Base-by-base conservation (phyloP, 1,284 basidiomycete species). In the Pseudozyma tsukubaensis region DNA sequence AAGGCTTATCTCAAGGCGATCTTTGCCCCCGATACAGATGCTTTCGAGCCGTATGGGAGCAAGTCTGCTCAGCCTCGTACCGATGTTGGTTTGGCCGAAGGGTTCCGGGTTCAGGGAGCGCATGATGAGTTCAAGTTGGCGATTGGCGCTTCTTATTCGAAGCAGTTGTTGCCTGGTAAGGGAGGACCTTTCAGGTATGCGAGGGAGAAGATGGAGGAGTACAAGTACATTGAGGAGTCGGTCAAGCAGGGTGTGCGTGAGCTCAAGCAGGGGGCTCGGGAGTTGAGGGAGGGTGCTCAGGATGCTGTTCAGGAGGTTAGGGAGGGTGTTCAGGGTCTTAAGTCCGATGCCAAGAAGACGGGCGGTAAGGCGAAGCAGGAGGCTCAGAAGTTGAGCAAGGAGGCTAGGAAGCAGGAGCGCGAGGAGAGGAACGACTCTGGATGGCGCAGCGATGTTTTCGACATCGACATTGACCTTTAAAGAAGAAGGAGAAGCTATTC, bases 51-150 rank as follows among this genome's bases (percentile, higher is more conserved):
- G 37, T 82, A 63, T 71, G 83, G 52, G 64, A 84, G 80, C 85
- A 86, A 80, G 83, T 9, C 51, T 14, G 84, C 80, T 85, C 86
- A 83, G 84, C 51, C 64, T 2, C 29, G 40, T 3, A 76, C 61
- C 36, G 48, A 76, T 16, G 52, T 76, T 2, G 73, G 73, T 4
- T 50, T 76, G 3, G 65, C 69, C 19, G 60, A 72, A 24, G 73
- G 73, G 2, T 60, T 72, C 43, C 48, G 60, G 4, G 65, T 76
- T 21, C 51, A 86, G 60, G 86, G 86, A 1, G 77, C 84, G 51
- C 77, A 83, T 48, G 85, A 86, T 52, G 86, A 86, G 72, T 87
- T 84, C 77, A 80, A 87, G 54, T 78, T 87, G 44, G 85, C 86
- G 54, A 85, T 87, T 59, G 87, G 87, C 35, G 85, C 86, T 13